These are phyloP conservation scores for Hypoxylon fuscum DNA, from an alignment of 495 filamentous ascomycete species.

Conservation along the genomic window DNA sequence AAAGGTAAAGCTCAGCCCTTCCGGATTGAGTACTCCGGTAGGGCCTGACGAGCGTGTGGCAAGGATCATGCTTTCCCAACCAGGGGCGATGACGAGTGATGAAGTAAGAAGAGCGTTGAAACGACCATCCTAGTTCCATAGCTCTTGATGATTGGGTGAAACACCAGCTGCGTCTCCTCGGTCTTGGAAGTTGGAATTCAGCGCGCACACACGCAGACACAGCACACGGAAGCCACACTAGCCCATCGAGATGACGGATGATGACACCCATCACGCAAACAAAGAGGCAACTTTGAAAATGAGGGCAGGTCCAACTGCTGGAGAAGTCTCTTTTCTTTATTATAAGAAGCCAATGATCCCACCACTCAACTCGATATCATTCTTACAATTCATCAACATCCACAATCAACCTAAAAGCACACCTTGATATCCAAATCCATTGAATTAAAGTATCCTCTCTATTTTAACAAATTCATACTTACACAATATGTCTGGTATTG, in stretches of 20 bases:
- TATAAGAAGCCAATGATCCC: conserved; percentile 25
- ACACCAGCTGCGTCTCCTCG: conserved; percentile 1
- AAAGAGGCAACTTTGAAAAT: conserved; percentile 8
- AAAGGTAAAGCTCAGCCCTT: background rate
- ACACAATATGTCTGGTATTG: conserved; percentile 69
- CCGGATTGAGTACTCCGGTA: conserved; percentile 20
- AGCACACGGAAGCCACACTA: conserved; percentile 8
- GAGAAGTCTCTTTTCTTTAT: conserved; percentile 2
- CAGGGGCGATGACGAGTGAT: conserved; percentile 39
- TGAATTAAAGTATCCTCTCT: background rate
- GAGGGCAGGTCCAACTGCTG: conserved; percentile 3
- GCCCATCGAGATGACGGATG: conserved; percentile 38
- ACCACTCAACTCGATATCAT: background rate
- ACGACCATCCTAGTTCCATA: conserved; percentile 4
- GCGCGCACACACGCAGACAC: too few species aligned
- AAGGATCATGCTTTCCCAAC: conserved; percentile 18
- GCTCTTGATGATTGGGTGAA: conserved; percentile 24
- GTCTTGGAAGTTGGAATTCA: conserved; percentile 25
- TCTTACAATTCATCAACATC: background rate
- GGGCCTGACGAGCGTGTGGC: conserved; percentile 11
- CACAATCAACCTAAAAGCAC: conserved; percentile 16
- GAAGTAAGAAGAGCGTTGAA: conserved; percentile 35
- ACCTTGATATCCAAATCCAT: conserved; percentile 16
- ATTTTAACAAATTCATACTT: background rate
- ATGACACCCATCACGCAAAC: conserved; percentile 28